A percentile compares a stretch with the other conserved stretches of the same genome.
These are phyloP conservation scores for Cicer bijugum DNA, from an alignment of 306 rosid genomes.

Conservation along the genomic window DNA sequence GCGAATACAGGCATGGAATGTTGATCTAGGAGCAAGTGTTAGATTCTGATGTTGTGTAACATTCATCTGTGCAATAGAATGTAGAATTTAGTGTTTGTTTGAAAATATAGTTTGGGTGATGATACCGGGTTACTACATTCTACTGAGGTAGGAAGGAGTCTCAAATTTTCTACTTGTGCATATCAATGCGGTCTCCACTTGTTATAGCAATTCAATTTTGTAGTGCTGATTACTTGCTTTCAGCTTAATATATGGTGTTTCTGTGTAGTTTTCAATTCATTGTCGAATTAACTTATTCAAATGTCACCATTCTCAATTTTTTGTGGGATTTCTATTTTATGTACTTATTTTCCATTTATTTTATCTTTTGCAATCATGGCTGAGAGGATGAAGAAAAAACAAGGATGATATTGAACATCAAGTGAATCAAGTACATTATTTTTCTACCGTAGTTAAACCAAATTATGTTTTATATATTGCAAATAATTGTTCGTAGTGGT, in stretches of 20 bases:
- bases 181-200: conserved; percentile 1
- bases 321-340: too few relatives aligned
- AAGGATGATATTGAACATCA: too few relatives aligned
- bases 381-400: too few relatives aligned
- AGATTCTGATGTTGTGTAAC: conserved; percentile 57
- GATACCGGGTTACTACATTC: conserved; percentile 37
- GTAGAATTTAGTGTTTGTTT: conserved; percentile 57
- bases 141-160: conserved; percentile 1
- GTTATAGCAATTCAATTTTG: conserved; percentile 34
- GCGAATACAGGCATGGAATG: conserved; percentile 40
- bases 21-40: conserved; percentile 41
- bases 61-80: conserved; percentile 52
- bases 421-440: too few relatives aligned
- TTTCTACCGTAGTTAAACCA: too few relatives aligned
- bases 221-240: conserved; percentile 21
- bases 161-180: conserved; percentile 27
- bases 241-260: conserved; percentile 8
- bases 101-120: conserved; percentile 53
- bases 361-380: too few relatives aligned
- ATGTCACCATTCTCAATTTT: neutral
- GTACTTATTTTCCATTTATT: too few relatives aligned
- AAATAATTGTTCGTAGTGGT: too few relatives aligned
- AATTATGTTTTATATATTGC: too few relatives aligned
- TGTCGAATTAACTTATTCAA: neutral
- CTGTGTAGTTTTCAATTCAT: conserved; percentile 23